Base-by-base conservation (phyloP, 108 stramenopile species). In the Pelagomonas calceolata region DNA sequence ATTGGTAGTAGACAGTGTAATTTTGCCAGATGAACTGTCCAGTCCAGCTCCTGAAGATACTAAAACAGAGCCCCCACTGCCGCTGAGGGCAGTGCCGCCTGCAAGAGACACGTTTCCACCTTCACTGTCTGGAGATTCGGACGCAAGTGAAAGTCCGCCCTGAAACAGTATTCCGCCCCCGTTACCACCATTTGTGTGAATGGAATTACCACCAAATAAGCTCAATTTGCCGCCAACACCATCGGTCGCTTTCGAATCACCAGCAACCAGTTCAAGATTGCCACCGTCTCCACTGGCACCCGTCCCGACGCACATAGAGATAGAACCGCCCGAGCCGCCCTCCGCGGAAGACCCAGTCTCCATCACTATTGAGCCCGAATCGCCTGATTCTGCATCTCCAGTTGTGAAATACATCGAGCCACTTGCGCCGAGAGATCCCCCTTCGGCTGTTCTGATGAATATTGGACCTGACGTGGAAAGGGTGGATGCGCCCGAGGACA, bases 1-100 rank as follows among this genome's bases (percentile, higher is more conserved):
- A 35, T 82, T 80, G 44, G 76, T 73, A 0, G 81, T 78, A 4
- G 18, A 26, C 21, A 72, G n/a, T 15, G 9, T 18, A 31, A 72
- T 72, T 32, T 65, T 35, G 39, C 71, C 71, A 18, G 37, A 44
- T 17, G 71, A 36, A 37, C 34, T 44, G 0, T 34, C 36, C 65
- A 29, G 7, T 10, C 71, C 65, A 7, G 33, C 34, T 15, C 71
- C 71, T 0, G 71, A 66, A 5, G 63, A 0, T 64, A 72, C 34
- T 4, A 65, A 29, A 16, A 72, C 65, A 36, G 65, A 35, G 0
- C 71, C 71, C 7, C 71, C 71, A 29, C 60, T 44, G 36, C 30
- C 65, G 64, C 32, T n/a, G 7, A 30, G n/a, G 0, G 43, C 31
- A 4, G 18, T 31, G 10, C 66, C 66, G 10, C 66, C 35, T 4